Evolutionary conservation across 768 basidiomycete genomes (phyloP).

Genomic region (Cyathus striatus): DNA sequence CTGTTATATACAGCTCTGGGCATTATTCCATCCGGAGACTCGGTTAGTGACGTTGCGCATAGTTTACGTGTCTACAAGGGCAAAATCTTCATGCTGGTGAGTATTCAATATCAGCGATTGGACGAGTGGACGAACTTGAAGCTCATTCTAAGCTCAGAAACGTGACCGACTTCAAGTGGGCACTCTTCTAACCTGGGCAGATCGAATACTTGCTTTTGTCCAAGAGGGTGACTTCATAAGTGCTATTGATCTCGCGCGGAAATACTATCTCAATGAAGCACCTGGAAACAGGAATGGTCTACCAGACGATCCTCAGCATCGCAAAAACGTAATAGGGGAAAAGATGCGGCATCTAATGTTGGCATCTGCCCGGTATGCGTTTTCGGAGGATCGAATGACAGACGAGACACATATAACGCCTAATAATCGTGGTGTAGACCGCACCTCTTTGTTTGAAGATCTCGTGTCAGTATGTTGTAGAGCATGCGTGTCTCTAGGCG

Average conservation of each 20-base stretch:
- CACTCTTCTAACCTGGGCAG: conserved; percentile 91
- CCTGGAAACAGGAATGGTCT: conserved; percentile 86
- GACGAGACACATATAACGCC: conserved; percentile 80
- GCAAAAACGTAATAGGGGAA: conserved; percentile 62
- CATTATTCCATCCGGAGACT: conserved; percentile 41
- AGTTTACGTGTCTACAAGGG: conserved; percentile 83
- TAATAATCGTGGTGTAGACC: conserved; percentile 88
- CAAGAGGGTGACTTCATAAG: conserved; percentile 83
- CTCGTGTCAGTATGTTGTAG: conserved; percentile 74
- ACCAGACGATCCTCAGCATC: conserved; percentile 57
- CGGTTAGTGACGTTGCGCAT: conserved; percentile 52
- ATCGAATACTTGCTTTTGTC: conserved; percentile 80
- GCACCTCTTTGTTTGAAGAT: conserved; percentile 84
- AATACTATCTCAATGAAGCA: conserved; percentile 76
- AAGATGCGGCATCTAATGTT: conserved; percentile 80
- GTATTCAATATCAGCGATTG: conserved; percentile 16
- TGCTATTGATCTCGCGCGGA: conserved; percentile 81
- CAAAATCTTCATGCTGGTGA: conserved; percentile 85
- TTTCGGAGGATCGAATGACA: conserved; percentile 91
- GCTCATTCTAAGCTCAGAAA: conserved; percentile 36
- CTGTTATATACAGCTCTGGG: conserved; percentile 41
- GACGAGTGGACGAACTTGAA: background rate
- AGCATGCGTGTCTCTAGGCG: conserved; percentile 75
- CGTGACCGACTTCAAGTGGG: conserved; percentile 70
- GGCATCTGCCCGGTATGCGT: conserved; percentile 85